Conservation (phyloP, 768 basidiomycete genomes). For the Hirschioporus abietinus region DNA sequence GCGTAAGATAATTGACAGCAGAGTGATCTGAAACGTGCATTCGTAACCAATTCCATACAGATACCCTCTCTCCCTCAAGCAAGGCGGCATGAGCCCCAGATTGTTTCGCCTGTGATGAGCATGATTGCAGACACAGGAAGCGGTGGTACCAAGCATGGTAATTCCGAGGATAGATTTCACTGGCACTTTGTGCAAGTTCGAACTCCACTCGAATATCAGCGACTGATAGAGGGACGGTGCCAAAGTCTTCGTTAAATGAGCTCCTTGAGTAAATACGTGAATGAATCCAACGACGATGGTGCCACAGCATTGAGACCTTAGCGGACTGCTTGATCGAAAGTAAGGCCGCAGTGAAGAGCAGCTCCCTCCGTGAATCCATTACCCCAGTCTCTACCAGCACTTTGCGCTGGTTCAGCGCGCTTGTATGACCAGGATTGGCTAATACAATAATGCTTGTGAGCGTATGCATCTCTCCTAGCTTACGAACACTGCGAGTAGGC, state of each 20-base stretch:
- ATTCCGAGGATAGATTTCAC: constrained; percentile 63
- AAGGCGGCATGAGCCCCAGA: constrained; percentile 19
- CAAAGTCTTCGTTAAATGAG: constrained; percentile 15
- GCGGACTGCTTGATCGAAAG: constrained; percentile 48
- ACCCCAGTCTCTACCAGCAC: constrained; percentile 35
- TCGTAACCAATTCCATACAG: constrained; percentile 48
- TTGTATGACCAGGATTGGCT: constrained; percentile 64
- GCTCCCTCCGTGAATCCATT: constrained; percentile 40
- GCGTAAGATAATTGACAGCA: constrained; percentile 50
- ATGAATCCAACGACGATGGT: constrained; percentile 66
- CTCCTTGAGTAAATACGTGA: constrained; percentile 23
- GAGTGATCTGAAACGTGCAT: constrained; percentile 65
- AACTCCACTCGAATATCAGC: constrained; percentile 43
- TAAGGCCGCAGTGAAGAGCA: constrained; percentile 41
- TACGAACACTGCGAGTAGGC: constrained; percentile 29
- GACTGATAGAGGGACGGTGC: constrained; percentile 24
- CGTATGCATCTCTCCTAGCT: not conserved
- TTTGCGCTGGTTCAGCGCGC: constrained; percentile 60
- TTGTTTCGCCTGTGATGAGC: constrained; percentile 18
- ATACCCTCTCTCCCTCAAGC: constrained; percentile 33
- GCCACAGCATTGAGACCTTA: constrained; percentile 67
- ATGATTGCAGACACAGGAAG: constrained; percentile 37
- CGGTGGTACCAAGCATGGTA: constrained; percentile 73
- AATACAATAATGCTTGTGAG: constrained; percentile 40
- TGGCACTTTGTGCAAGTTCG: constrained; percentile 39